These are phyloP conservation scores for Claviceps arundinis DNA, from an alignment of 2,329 filamentous ascomycete species.

Conservation along the genomic window DNA sequence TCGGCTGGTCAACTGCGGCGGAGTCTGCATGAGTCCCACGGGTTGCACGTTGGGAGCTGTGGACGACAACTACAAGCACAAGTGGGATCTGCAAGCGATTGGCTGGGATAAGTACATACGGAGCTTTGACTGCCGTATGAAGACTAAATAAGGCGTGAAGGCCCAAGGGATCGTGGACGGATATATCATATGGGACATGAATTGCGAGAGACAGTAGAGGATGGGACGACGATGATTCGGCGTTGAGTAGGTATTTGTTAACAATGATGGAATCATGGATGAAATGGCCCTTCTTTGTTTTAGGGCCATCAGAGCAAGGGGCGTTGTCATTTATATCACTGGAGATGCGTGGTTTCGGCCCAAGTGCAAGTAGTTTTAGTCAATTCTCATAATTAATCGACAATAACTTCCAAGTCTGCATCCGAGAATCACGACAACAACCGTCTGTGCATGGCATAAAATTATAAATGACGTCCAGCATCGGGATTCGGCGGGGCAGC, in stretches of 20 bases:
- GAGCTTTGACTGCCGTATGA: slow-evolving; percentile 20
- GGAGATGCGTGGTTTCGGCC: no score
- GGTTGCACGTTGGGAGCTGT: slow-evolving; percentile 39
- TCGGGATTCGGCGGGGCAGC: no score
- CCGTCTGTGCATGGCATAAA: no score
- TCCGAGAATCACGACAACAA: no score
- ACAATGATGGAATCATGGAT: not conserved
- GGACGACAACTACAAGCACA: slow-evolving; percentile 30
- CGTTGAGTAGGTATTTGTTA: not conserved
- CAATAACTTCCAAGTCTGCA: no score
- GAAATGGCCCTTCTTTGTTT: not conserved
- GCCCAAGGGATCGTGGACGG: not conserved
- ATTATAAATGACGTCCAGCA: no score
- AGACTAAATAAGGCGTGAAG: not conserved
- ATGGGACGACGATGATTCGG: slow-evolving; percentile 1
- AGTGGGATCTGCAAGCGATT: slow-evolving; percentile 32
- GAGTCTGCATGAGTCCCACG: slow-evolving; percentile 34
- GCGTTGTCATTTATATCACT: no score
- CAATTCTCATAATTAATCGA: no score
- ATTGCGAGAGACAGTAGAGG: not conserved
- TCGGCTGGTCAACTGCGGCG: slow-evolving; percentile 25
- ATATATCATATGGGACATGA: no score
- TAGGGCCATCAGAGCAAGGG: no score
- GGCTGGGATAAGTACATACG: slow-evolving; percentile 28
- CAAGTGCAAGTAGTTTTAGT: no score